Percentiles rank a stretch among this genome's conserved stretches.
Evolutionary conservation across 495 filamentous ascomycete species (phyloP).

Genomic region (Antarctomyces pellizariae): DNA sequence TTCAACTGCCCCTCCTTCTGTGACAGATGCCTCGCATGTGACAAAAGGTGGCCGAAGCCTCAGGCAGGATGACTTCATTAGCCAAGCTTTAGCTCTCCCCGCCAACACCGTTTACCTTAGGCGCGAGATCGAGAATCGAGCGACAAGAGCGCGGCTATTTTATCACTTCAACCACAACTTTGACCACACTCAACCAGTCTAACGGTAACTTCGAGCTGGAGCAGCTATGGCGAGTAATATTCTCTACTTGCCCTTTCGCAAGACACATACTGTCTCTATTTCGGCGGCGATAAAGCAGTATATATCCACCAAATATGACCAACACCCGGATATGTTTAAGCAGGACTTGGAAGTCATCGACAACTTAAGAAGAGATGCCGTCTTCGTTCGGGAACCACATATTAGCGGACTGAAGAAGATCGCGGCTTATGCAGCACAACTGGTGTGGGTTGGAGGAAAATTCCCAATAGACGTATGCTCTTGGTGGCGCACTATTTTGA

Average conservation of each 20-base stretch:
- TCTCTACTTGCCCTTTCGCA: constrained; percentile 61
- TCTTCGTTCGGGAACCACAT: constrained; percentile 76
- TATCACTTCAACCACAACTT: too few relatives aligned
- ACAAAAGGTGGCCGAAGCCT: too few relatives aligned
- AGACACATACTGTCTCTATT: constrained; percentile 50
- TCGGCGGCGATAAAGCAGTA: constrained; percentile 77
- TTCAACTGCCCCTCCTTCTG: too few relatives aligned
- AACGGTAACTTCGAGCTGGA: too few relatives aligned
- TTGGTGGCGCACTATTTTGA: neutral
- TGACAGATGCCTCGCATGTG: too few relatives aligned
- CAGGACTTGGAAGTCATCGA: constrained; percentile 78
- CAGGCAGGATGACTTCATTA: too few relatives aligned
- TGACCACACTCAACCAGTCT: too few relatives aligned
- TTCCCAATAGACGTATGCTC: constrained; percentile 78
- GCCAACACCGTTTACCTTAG: too few relatives aligned
- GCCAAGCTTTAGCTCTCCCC: too few relatives aligned
- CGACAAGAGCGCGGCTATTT: too few relatives aligned
- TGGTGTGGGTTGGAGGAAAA: constrained; percentile 86
- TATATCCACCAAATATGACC: constrained; percentile 96
- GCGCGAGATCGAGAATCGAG: too few relatives aligned
- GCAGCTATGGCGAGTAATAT: constrained; percentile 21
- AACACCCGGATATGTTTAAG: constrained; percentile 94
- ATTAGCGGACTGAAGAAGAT: constrained; percentile 73
- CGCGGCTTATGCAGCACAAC: constrained; percentile 70
- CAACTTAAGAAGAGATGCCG: constrained; percentile 50